These are phyloP conservation scores for Oryza australiensis DNA, from an alignment of 176 grass and related monocot species.

Conservation along the genomic window DNA sequence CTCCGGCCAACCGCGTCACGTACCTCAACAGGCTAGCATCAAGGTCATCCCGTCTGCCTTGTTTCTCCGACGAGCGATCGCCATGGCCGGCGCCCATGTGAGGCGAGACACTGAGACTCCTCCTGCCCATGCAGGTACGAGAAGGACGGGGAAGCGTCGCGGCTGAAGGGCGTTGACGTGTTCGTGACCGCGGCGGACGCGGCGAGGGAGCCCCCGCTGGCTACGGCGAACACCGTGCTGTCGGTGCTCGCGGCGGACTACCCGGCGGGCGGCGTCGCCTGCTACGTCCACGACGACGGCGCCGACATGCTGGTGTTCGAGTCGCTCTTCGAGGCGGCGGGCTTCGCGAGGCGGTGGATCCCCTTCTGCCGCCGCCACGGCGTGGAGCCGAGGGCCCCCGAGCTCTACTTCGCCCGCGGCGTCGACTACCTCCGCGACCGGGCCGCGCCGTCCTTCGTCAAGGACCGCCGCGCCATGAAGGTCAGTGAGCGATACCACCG, in stretches of 20 bases:
- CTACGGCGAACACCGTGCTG: slow-evolving; percentile 52
- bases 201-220: slow-evolving; percentile 38
- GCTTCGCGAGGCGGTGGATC: slow-evolving; percentile 45
- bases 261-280: slow-evolving; percentile 39
- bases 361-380: slow-evolving; percentile 54
- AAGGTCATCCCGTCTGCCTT: neutral
- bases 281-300: slow-evolving; percentile 68
- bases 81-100: neutral
- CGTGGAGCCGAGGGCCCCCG: slow-evolving; percentile 58
- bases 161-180: slow-evolving; percentile 44
- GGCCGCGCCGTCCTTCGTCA: slow-evolving; percentile 51
- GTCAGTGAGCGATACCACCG: neutral
- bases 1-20: slow-evolving; percentile 40
- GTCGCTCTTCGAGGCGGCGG: slow-evolving; percentile 37
- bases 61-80: no score
- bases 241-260: slow-evolving; percentile 66
- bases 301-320: slow-evolving; percentile 52
- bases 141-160: neutral
- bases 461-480: slow-evolving; percentile 62
- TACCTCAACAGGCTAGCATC: slow-evolving; percentile 34
- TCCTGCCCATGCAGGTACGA: slow-evolving; percentile 18
- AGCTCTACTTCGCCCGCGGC: slow-evolving; percentile 48
- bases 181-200: slow-evolving; percentile 45
- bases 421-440: slow-evolving; percentile 52
- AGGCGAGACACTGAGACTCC: no score